phyloP scores from a whole-genome alignment of 257 asterid genomes.

The Solanum paucissectum region DNA sequence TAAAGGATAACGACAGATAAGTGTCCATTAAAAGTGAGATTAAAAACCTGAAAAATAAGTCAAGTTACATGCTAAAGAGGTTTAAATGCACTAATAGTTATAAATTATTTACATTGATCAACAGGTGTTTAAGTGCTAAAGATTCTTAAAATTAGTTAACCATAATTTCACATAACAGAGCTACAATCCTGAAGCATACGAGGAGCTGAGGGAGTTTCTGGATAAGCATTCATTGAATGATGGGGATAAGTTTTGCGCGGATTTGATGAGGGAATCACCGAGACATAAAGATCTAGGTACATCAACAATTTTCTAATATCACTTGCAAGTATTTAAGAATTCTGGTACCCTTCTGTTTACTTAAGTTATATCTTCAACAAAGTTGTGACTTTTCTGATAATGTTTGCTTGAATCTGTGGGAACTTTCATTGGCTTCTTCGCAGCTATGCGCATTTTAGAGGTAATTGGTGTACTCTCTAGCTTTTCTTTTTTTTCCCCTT shows the following conservation, averaged over 20 bases:
- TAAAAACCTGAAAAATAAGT: background rate
- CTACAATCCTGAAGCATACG: conserved; percentile 70
- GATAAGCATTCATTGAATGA: conserved; percentile 48
- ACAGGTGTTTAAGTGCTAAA: background rate
- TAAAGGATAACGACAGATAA: background rate
- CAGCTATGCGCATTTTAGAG: conserved; percentile 83
- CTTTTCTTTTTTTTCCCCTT: background rate
- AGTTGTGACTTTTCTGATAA: background rate
- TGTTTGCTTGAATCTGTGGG: background rate
- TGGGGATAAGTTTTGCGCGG: conserved; percentile 75
- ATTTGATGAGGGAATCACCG: conserved; percentile 71
- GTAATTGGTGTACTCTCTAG: conserved; percentile 23
- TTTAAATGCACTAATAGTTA: background rate
- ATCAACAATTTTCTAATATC: background rate
- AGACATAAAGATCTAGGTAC: conserved; percentile 57
- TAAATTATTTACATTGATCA: background rate
- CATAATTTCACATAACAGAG: conserved; percentile 43
- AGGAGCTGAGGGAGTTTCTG: conserved; percentile 56
- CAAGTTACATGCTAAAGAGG: background rate
- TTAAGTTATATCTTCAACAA: no score
- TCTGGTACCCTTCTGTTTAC: background rate
- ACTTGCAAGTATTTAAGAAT: background rate
- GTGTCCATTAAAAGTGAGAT: background rate
- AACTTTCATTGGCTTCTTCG: background rate
- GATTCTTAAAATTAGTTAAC: background rate